A percentile compares a stretch with the other conserved stretches of the same genome.
Conservation (phyloP, 176 grass and related monocot species). For the Carex parvula region DNA sequence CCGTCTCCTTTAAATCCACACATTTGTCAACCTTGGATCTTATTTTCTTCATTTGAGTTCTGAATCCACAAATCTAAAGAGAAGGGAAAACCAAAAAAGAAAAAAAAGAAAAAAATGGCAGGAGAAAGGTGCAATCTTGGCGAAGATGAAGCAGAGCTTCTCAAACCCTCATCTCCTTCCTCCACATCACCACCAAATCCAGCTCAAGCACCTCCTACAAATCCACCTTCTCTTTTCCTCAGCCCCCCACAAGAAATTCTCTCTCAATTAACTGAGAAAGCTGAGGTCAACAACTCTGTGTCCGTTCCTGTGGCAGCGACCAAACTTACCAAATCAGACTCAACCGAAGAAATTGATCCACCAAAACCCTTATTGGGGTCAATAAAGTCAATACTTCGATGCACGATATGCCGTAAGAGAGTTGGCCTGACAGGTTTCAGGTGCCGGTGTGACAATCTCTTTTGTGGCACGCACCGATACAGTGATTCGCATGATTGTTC, state of each 20-base stretch:
- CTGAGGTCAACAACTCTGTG: conserved; percentile 12
- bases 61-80: neutral
- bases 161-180: conserved; percentile 44
- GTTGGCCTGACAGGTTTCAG: conserved; percentile 48
- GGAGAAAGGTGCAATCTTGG: conserved; percentile 52
- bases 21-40: neutral
- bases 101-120: conserved; percentile 38
- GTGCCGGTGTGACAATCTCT: conserved; percentile 44
- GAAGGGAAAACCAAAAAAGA: neutral
- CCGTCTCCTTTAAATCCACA: conserved; percentile 21
- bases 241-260: conserved; percentile 33
- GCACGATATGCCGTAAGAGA: conserved; percentile 38
- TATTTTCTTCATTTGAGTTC: neutral
- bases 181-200: conserved; percentile 31
- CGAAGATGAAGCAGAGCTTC: conserved; percentile 50
- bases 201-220: conserved; percentile 30
- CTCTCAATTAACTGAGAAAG: conserved; percentile 19
- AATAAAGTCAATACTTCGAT: conserved; percentile 34
- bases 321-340: neutral
- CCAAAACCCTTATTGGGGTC: neutral
- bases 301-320: neutral
- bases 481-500: conserved; percentile 45
- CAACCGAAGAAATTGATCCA: neutral
- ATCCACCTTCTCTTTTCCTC: conserved; percentile 41
- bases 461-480: conserved; percentile 44